phyloP scores from a whole-genome alignment of 805 yeast species.

The Saccharomycopsis fodiens region DNA sequence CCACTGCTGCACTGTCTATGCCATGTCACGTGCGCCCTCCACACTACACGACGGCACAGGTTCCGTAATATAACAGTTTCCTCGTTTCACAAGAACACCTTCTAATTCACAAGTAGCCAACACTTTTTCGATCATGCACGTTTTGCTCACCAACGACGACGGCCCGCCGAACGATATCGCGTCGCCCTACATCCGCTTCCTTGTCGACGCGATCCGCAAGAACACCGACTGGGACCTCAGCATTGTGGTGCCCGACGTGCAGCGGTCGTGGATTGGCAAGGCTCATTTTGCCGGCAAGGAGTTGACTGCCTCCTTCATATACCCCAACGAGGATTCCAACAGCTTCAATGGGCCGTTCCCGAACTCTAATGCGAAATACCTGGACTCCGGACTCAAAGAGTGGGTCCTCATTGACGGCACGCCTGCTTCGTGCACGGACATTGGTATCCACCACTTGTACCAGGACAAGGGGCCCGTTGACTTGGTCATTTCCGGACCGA shows the following conservation, averaged over 20 bases:
- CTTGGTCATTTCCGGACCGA: slow-evolving; percentile 89
- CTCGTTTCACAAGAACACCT: not conserved
- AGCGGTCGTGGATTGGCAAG: slow-evolving; percentile 94
- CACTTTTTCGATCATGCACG: slow-evolving; percentile 33
- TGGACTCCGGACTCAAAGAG: slow-evolving; percentile 41
- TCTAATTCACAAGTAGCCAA: not conserved
- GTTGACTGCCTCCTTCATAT: slow-evolving; percentile 54
- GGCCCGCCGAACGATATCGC: slow-evolving; percentile 79
- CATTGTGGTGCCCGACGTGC: slow-evolving; percentile 74
- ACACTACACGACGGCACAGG: no score
- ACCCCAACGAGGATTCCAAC: slow-evolving; percentile 46
- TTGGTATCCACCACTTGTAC: slow-evolving; percentile 72
- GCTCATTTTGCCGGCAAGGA: slow-evolving; percentile 85
- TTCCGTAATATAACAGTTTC: no score
- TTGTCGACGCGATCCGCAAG: slow-evolving; percentile 59
- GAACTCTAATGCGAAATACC: slow-evolving; percentile 36
- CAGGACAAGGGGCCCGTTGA: slow-evolving; percentile 57
- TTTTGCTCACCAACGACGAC: slow-evolving; percentile 81
- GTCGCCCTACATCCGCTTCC: slow-evolving; percentile 79
- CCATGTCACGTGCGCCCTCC: not conserved
- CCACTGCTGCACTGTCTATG: no score
- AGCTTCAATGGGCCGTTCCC: slow-evolving; percentile 63
- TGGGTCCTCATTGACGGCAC: slow-evolving; percentile 90
- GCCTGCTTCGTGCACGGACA: slow-evolving; percentile 92
- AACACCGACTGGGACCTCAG: slow-evolving; percentile 79